Evolutionary conservation across 352 stramenopile genomes (phyloP).

Genomic region (Phytophthora multivora): DNA sequence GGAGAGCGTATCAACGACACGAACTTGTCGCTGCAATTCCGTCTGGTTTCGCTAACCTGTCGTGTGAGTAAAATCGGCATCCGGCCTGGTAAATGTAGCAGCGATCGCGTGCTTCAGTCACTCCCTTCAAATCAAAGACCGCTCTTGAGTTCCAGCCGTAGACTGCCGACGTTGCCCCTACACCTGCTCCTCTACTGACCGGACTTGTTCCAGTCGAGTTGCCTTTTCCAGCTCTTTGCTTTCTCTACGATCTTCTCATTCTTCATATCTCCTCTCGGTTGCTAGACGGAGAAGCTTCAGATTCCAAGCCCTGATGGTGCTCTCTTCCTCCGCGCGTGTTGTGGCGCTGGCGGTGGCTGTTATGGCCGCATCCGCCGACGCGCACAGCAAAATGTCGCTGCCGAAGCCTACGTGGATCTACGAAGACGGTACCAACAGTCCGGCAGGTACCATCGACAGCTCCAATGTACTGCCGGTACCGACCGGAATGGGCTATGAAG

Average conservation of each 20-base stretch:
- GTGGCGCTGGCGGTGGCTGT: constrained; percentile 9
- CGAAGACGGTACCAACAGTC: constrained; percentile 32
- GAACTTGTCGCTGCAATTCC: constrained; percentile 11
- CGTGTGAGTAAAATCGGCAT: neutral
- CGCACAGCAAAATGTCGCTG: constrained; percentile 42
- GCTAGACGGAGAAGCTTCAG: constrained; percentile 6
- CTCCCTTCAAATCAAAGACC: constrained; percentile 22
- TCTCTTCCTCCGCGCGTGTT: neutral
- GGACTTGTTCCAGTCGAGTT: constrained; percentile 11
- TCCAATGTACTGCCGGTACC: constrained; percentile 32
- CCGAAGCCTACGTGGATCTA: constrained; percentile 40
- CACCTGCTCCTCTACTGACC: constrained; percentile 16
- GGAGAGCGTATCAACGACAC: neutral
- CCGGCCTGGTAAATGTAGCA: neutral
- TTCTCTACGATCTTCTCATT: constrained; percentile 8
- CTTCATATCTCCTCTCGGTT: constrained; percentile 12
- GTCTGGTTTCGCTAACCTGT: constrained; percentile 22
- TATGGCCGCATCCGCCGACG: constrained; percentile 16
- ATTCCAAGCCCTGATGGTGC: constrained; percentile 17
- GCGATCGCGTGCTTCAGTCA: neutral
- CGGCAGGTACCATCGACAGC: constrained; percentile 28
- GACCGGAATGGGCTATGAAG: constrained; percentile 31
- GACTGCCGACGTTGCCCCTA: neutral
- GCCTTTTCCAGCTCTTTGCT: neutral
- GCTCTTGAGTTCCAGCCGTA: constrained; percentile 19